These are phyloP conservation scores for Ceratopteris richardii DNA, from an alignment of 75 land plant genomes.

Conservation along the genomic window DNA sequence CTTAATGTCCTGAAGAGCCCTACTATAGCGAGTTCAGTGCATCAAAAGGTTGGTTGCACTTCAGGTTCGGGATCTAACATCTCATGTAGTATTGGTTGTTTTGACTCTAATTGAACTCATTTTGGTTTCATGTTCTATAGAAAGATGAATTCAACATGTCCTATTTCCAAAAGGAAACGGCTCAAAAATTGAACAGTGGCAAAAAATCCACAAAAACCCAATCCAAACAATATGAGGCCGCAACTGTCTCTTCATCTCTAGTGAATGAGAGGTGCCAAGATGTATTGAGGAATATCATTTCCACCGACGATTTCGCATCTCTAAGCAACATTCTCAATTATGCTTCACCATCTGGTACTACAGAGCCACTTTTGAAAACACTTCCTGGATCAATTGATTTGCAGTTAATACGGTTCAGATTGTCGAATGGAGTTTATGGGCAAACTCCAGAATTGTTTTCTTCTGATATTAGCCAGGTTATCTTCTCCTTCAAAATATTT, in stretches of 20 bases:
- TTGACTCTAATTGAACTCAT: too few relatives aligned
- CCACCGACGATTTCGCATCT: slow-evolving; percentile 3
- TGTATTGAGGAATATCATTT: slow-evolving; percentile 7
- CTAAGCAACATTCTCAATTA: slow-evolving; percentile 4
- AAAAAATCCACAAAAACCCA: too few relatives aligned
- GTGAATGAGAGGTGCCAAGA: slow-evolving; percentile 9
- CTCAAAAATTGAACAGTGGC: too few relatives aligned
- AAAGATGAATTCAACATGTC: too few relatives aligned
- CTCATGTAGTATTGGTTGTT: too few relatives aligned
- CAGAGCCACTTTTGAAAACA: neutral
- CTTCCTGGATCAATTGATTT: slow-evolving; percentile 29
- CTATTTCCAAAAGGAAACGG: too few relatives aligned
- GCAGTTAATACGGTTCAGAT: slow-evolving; percentile 29
- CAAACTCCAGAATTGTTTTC: slow-evolving; percentile 26
- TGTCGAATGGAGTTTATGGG: slow-evolving; percentile 34
- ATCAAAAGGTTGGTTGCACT: too few relatives aligned
- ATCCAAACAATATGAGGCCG: too few relatives aligned
- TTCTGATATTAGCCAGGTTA: slow-evolving; percentile 32
- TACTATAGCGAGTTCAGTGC: too few relatives aligned
- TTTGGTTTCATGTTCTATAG: too few relatives aligned
- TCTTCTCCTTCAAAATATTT: neutral
- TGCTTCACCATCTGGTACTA: neutral
- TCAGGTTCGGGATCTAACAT: too few relatives aligned
- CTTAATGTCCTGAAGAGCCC: too few relatives aligned
- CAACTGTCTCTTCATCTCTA: slow-evolving; percentile 3